Evolutionary conservation across 2,329 filamentous ascomycete species (phyloP), one percentile per base, ranked within the genome.

Genomic region (Verticillium nubilum): DNA sequence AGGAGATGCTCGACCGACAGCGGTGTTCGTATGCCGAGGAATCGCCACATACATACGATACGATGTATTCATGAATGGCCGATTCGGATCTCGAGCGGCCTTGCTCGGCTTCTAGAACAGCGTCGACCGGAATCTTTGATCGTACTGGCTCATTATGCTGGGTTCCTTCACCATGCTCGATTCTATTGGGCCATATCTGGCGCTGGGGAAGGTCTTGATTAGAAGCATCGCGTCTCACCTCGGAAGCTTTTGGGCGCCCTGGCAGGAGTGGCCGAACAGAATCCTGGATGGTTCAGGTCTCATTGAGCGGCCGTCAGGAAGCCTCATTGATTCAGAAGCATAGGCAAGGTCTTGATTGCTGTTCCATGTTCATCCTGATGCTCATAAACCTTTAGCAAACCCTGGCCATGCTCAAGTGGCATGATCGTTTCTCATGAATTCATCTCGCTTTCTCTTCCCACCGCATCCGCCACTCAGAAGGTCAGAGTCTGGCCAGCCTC

Each of bases 401-500:
- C 35, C 35, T n/a, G 13, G 10, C 15, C 5, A 5, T 37, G 17
- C 5, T 15, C 17, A 10, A 15, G 35, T 15, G 17, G 12, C 9
- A 17, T 37, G 29, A 15, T 37, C 35, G 17, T 37, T 3, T n/a
- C 29, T 31, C 35, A 17, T 13, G 19, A 50, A 23, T 1, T 12
- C 19, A 50, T 9, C 5, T 3, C n/a, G 37, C 5, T 6, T 35
- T 33, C 4, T 23, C 5, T 5, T 17, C 1, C 10, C 47, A 17
- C 4, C 1, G 17, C 42, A 4, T 37, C 15, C 12, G 4, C 4
- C 42, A 3, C 19, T 56, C 33, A 63, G 26, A 63, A 63, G 2
- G 57, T 56, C 15, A 73, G 62, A 25, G 64, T 74, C 66, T 73
- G 70, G 17, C 73, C 73, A 17, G 72, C 73, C n/a, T 60, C 69